Conservation (phyloP, 2,329 filamentous ascomycete species). For the Xylaria sp. region DNA sequence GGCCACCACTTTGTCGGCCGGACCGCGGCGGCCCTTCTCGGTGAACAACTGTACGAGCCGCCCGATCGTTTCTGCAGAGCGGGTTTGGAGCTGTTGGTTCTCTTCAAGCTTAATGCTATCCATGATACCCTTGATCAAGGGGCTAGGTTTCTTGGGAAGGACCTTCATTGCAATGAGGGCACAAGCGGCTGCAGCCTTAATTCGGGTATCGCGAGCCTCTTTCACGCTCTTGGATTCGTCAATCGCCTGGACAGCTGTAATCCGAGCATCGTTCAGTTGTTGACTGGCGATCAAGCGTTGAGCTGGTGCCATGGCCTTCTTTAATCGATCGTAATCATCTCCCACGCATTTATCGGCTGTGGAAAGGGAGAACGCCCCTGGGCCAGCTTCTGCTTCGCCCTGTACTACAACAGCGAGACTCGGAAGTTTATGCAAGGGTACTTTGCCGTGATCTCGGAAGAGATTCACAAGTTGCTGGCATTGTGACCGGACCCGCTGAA, state of each 20-base stretch:
- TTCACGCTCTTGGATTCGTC: conserved; percentile 80
- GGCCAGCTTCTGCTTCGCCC: conserved; percentile 87
- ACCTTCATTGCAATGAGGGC: conserved; percentile 85
- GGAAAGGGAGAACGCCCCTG: conserved; percentile 84
- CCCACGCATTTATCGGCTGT: conserved; percentile 87
- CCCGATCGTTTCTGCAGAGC: conserved; percentile 84
- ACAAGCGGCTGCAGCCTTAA: conserved; percentile 83
- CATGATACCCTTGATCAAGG: conserved; percentile 96
- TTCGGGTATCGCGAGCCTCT: conserved; percentile 78
- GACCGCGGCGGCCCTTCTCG: conserved; percentile 74
- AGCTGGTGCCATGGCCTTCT: conserved; percentile 84
- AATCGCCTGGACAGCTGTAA: conserved; percentile 71
- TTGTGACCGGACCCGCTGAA: conserved; percentile 87
- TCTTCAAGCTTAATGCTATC: conserved; percentile 97
- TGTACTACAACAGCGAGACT: conserved; percentile 88
- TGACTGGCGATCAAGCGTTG: conserved; percentile 83
- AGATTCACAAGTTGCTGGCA: conserved; percentile 88
- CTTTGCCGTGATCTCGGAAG: conserved; percentile 88
- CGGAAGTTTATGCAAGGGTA: conserved; percentile 74
- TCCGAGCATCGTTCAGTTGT: conserved; percentile 75
- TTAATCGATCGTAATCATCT: conserved; percentile 84
- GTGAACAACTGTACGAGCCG: conserved; percentile 86
- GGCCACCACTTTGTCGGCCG: conserved; percentile 92
- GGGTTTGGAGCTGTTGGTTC: conserved; percentile 82
- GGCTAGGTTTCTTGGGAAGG: conserved; percentile 89